These are phyloP conservation scores for Fusarium foetens DNA, from an alignment of 2,329 filamentous ascomycete species.

Conservation along the genomic window DNA sequence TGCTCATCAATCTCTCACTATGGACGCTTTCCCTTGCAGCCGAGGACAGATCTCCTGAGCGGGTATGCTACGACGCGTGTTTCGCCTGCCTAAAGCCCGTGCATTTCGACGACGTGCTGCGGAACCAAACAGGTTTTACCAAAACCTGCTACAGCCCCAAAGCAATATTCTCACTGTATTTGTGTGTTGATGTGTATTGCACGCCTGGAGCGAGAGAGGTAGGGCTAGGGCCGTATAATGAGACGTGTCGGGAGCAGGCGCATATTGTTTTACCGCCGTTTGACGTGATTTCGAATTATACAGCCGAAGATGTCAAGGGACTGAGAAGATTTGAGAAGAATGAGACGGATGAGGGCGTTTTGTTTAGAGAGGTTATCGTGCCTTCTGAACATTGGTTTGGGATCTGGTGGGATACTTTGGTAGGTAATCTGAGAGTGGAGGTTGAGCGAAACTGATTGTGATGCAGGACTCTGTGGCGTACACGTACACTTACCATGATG, in stretches of 20 bases:
- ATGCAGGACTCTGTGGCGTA: constrained; percentile 50
- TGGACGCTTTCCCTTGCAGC: background rate
- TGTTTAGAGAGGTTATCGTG: constrained; percentile 48
- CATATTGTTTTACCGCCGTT: constrained; percentile 48
- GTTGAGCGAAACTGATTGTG: constrained; percentile 1
- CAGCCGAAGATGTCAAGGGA: constrained; percentile 46
- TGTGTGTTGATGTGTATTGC: constrained; percentile 54
- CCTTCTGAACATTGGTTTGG: constrained; percentile 49
- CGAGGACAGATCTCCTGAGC: constrained; percentile 18
- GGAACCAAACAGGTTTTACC: constrained; percentile 28
- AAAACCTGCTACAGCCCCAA: constrained; percentile 47
- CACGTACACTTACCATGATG: constrained; percentile 48
- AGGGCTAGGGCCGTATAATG: constrained; percentile 46
- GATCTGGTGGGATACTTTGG: constrained; percentile 53
- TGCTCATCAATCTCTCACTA: background rate
- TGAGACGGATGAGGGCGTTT: constrained; percentile 30
- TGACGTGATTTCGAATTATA: constrained; percentile 50
- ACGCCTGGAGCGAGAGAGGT: constrained; percentile 34
- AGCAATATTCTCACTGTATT: constrained; percentile 48
- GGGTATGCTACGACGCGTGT: constrained; percentile 50
- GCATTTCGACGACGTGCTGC: constrained; percentile 48
- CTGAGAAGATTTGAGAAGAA: constrained; percentile 46
- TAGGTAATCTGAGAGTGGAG: constrained; percentile 15
- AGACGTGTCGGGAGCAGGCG: constrained; percentile 47
- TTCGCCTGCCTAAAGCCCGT: constrained; percentile 42